Evolutionary conservation across 495 filamentous ascomycete genomes (phyloP), one percentile per base, ranked within the genome.

Genomic region (Neurospora africana): DNA sequence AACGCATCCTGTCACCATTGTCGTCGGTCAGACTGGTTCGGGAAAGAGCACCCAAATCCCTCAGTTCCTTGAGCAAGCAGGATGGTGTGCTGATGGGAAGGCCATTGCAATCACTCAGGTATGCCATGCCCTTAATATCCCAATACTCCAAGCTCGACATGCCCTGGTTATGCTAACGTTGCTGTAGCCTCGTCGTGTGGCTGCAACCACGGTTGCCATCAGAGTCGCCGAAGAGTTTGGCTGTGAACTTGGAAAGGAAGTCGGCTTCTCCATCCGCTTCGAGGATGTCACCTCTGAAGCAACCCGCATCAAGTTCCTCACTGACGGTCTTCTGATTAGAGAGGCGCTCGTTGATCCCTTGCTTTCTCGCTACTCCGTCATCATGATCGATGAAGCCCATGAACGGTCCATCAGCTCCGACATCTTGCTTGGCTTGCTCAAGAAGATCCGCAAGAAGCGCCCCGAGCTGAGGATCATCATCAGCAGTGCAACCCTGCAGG

Each of bases 361-460:
- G 17, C 83, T 99, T 21, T 95, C 92, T 38, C 89, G 94, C 7
- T 99, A 99, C 79, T 97, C 93, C 8, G 92, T 98, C 40, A 93
- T 99, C 76, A 99, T 98, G 95, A 91, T 99, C 30, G 95, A 99
- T 78, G 95, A 99, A 79, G 96, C 96, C 36, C 95, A 99, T 81
- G 95, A 99, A 81, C 88, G 96, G 70, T 97, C 93, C 72, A 86
- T 99, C 71, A 97, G 94, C 81, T 94, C 94, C 8, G 95, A 99
- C 76, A 88, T 99, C 43, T 87, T 99, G 6, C 88, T 99, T 43
- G 94, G 95, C 1, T 84, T 98, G n/a, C 78, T 99, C 47, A 98
- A 97, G 83, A 98, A 98, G 80, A 95, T 99, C 74, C 81, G 88
- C 71, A 94, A 89, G 80, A 90, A 88, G 81, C 86, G 95, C 39